Percentiles rank a stretch among this genome's conserved stretches.
These are phyloP conservation scores for Suhomyces bolitotheri DNA, from an alignment of 1,139 yeast species.

Conservation along the genomic window DNA sequence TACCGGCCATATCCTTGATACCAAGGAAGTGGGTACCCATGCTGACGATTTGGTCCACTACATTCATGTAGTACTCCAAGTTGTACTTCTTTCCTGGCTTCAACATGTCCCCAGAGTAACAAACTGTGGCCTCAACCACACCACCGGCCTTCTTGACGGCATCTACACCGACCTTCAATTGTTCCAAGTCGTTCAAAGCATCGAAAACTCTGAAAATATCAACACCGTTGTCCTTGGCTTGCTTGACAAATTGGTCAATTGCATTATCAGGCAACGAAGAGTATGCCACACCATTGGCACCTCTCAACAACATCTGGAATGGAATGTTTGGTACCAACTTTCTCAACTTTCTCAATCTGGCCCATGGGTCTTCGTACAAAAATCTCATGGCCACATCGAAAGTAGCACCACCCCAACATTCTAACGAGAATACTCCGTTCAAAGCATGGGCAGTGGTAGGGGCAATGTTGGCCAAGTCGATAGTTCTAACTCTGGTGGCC, in stretches of 20 bases:
- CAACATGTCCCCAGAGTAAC: conserved; percentile 99
- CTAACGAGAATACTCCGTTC: conserved; percentile 89
- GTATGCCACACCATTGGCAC: conserved; percentile 99
- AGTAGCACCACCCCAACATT: conserved; percentile 99
- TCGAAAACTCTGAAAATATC: conserved; percentile 98
- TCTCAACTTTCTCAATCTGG: conserved; percentile 83
- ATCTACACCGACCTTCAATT: conserved; percentile 94
- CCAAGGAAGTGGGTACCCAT: conserved; percentile 98
- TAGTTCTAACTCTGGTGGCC: conserved; percentile 96
- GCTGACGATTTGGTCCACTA: conserved; percentile 79
- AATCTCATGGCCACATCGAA: conserved; percentile 98
- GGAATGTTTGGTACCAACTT: conserved; percentile 95
- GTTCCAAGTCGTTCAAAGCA: conserved; percentile 94
- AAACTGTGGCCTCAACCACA: conserved; percentile 96
- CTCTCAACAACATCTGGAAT: conserved; percentile 97
- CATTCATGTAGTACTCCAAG: conserved; percentile 79
- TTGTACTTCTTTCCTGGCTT: conserved; percentile 93
- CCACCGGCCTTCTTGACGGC: conserved; percentile 99
- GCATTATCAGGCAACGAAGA: conserved; percentile 98
- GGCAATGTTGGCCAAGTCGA: conserved; percentile 88
- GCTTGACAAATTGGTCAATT: conserved; percentile 91
- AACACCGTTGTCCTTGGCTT: conserved; percentile 94
- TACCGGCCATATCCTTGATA: conserved; percentile 99
- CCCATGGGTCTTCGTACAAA: conserved; percentile 99
- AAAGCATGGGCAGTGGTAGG: conserved; percentile 91